A percentile compares a stretch with the other conserved stretches of the same genome.
Evolutionary conservation across 2,329 filamentous ascomycete species (phyloP).

Genomic region (Colletotrichum lupini): DNA sequence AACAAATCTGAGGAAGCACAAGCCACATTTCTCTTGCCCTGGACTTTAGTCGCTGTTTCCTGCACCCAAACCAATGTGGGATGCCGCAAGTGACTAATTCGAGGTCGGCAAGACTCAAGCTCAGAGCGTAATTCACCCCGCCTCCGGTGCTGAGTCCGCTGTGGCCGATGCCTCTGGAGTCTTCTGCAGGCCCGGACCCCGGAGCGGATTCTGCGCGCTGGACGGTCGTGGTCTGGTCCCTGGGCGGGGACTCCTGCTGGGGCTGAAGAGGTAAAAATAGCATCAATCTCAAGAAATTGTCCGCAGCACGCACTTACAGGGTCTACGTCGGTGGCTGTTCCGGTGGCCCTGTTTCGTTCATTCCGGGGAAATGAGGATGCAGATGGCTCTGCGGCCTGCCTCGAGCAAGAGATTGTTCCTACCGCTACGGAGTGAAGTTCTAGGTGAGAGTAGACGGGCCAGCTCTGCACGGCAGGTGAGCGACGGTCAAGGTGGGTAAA

Average conservation of each 20-base stretch:
- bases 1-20: neutral
- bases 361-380: neutral
- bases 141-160: neutral
- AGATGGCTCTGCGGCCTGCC: neutral
- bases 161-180: neutral
- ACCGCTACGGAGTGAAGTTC: neutral
- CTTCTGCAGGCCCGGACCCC: neutral
- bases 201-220: neutral
- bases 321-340: slow-evolving; percentile 22
- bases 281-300: neutral
- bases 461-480: neutral
- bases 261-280: slow-evolving; percentile 28
- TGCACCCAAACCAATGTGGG: neutral
- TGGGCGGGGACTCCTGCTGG: neutral
- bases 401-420: neutral
- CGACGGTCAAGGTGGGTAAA: neutral
- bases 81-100: neutral
- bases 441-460: neutral
- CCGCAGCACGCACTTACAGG: neutral
- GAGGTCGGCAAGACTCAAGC: neutral
- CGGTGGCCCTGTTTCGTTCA: neutral
- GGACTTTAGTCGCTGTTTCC: neutral
- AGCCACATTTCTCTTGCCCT: too few species aligned
- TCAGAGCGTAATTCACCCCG: neutral
- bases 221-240: neutral